phyloP scores from a whole-genome alignment of 2,329 filamentous ascomycete species.

The Teratosphaeria epicoccoides region DNA sequence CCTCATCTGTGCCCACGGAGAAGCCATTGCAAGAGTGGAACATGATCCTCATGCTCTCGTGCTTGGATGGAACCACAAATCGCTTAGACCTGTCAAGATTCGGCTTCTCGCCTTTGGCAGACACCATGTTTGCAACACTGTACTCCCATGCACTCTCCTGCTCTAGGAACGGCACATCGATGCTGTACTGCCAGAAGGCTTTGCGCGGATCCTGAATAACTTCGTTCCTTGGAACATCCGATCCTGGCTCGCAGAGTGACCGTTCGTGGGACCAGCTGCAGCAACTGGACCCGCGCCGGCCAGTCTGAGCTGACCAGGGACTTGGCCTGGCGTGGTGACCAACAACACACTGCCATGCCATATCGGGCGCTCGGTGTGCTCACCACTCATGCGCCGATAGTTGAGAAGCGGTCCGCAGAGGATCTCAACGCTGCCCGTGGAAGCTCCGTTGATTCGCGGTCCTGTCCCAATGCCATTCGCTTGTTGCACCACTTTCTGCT shows the following conservation, averaged over 20 bases:
- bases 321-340: slow-evolving; percentile 63
- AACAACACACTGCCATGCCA: slow-evolving; percentile 85
- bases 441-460: slow-evolving; percentile 34
- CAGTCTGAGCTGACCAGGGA: slow-evolving; percentile 51
- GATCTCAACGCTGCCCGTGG: slow-evolving; percentile 40
- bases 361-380: slow-evolving; percentile 31
- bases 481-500: slow-evolving; percentile 5
- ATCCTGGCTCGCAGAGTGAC: slow-evolving; percentile 19
- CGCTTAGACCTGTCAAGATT: slow-evolving; percentile 28
- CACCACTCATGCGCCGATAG: slow-evolving; percentile 61
- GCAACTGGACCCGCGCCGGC: slow-evolving; percentile 35
- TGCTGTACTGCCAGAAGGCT: slow-evolving; percentile 50
- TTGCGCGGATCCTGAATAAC: slow-evolving; percentile 49
- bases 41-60: slow-evolving; percentile 59
- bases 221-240: slow-evolving; percentile 39
- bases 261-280: slow-evolving; percentile 22
- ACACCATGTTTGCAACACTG: slow-evolving; percentile 52
- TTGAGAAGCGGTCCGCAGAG: slow-evolving; percentile 66
- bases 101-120: slow-evolving; percentile 12
- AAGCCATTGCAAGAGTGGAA: slow-evolving; percentile 62
- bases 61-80: slow-evolving; percentile 48
- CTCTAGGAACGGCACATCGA: slow-evolving; percentile 54
- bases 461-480: slow-evolving; percentile 31
- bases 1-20: slow-evolving; percentile 53
- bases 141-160: slow-evolving; percentile 75